Evolutionary conservation across 1,284 basidiomycete genomes (phyloP).

Genomic region (Ustilago loliicola): DNA sequence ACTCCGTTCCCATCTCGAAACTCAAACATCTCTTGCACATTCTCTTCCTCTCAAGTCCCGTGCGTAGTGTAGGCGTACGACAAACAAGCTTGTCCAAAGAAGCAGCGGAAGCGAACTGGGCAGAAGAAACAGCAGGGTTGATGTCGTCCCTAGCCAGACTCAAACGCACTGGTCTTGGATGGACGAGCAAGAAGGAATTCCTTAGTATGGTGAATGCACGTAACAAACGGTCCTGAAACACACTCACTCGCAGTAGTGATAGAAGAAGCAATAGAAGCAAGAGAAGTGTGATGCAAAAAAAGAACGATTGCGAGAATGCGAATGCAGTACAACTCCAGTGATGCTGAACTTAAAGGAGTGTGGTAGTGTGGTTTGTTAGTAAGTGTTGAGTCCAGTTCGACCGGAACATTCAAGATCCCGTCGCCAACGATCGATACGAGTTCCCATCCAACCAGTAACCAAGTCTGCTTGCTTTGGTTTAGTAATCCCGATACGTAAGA

Average conservation of each 20-base stretch:
- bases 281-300: neutral
- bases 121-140: neutral
- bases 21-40: neutral
- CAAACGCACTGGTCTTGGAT: conserved; percentile 28
- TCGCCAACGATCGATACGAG: conserved; percentile 26
- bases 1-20: conserved; percentile 17
- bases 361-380: neutral
- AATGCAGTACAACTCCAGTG: conserved; percentile 10
- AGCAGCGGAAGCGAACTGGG: neutral
- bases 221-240: neutral
- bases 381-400: conserved; percentile 10
- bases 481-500: conserved; percentile 33
- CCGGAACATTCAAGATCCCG: conserved; percentile 8
- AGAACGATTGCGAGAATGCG: neutral
- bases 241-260: too few relatives aligned
- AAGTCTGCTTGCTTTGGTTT: conserved; percentile 18
- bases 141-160: conserved; percentile 20
- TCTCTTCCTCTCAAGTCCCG: conserved; percentile 13
- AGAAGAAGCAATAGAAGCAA: too few relatives aligned
- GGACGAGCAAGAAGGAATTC: conserved; percentile 30
- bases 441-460: conserved; percentile 43
- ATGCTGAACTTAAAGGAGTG: neutral
- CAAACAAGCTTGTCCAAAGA: neutral
- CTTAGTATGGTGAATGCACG: conserved; percentile 14
- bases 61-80: conserved; percentile 7